Percentiles rank a stretch among this genome's conserved stretches.
Evolutionary conservation across 225 moss, liverwort and hornwort genomes (phyloP).

Genomic region (Sphagnum contortum): DNA sequence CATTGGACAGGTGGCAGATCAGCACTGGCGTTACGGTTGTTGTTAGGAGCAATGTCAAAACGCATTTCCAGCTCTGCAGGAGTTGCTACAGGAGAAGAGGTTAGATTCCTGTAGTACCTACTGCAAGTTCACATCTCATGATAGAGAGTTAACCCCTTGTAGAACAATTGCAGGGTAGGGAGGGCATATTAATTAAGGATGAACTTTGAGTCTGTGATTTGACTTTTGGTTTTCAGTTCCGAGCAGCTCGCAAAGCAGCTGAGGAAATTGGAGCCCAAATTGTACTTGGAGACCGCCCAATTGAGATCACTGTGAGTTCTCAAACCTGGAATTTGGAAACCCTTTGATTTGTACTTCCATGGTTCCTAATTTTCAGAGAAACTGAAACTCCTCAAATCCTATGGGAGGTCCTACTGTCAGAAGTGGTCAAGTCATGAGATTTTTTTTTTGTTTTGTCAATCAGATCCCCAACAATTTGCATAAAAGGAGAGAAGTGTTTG

Average conservation of each 20-base stretch:
- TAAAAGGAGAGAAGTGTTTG: not conserved
- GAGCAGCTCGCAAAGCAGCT: slow-evolving; percentile 63
- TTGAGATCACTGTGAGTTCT: slow-evolving; percentile 52
- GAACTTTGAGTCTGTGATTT: no score
- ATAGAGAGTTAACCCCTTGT: no score
- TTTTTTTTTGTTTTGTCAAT: not conserved
- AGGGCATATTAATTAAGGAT: no score
- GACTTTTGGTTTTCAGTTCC: slow-evolving; percentile 23
- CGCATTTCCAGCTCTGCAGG: slow-evolving; percentile 54
- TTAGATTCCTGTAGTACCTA: slow-evolving; percentile 5
- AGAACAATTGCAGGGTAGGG: no score
- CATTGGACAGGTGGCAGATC: slow-evolving; percentile 39
- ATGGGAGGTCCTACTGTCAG: not conserved
- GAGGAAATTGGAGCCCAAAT: slow-evolving; percentile 53
- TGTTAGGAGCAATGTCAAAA: slow-evolving; percentile 50
- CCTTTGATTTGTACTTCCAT: not conserved
- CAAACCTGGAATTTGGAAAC: not conserved
- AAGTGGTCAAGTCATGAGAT: not conserved
- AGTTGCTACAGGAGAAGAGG: slow-evolving; percentile 63
- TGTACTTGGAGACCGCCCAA: slow-evolving; percentile 68
- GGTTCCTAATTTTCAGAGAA: no score
- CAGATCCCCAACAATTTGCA: not conserved
- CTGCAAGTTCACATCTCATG: no score
- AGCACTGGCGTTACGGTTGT: slow-evolving; percentile 57
- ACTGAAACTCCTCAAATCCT: not conserved